Base-by-base conservation (phyloP, 176 grass and related monocot species). In the Oryza glumipatula region DNA sequence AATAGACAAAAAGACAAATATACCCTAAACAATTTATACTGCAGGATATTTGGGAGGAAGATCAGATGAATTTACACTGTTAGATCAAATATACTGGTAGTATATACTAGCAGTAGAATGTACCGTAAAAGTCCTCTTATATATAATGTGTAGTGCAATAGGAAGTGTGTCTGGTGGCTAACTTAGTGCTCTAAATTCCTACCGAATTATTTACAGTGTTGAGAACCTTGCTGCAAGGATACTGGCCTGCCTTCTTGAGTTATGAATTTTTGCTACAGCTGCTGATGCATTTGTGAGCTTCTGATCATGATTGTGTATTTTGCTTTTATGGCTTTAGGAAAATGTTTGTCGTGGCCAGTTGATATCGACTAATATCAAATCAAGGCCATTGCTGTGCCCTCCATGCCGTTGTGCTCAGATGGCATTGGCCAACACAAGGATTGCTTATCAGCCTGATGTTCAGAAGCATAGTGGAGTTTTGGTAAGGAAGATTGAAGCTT, bases 401-500 rank as follows among this genome's bases (percentile, higher is more conserved):
- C 83, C 63, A 84, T 86, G 93, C 32, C 75, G 54, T 73, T 83
- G 87, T 76, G 79, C 88, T 65, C 77, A 87, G 66, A 95, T 85
- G 88, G 88, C 86, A 67, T 76, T 96, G 64, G 71, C 88, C 1
- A 77, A 96, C 58, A 73, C 91, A 48, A 82, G 67, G 74, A 80
- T 92, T 84, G 22, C 68, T 77, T 68, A 87, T 49, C 70, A 81
- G 65, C 81, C 84, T 47, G 78, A 92, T 56, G 83, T 65, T 72
- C 75, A 77, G 21, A 94, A 89, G 75, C 86, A 89, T 74, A 76
- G 80, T 72, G 86, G 91, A 86, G 74, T 92, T 67, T 84, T 99
- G 89, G 93, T 99, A 86, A 82, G 61, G 77, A 79, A 49, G 30
- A 56, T 84, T 83, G 71, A 67, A 73, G 17, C 38, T 74, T 80